phyloP scores from a whole-genome alignment of 116 monocot species.

The Thalassia testudinum region DNA sequence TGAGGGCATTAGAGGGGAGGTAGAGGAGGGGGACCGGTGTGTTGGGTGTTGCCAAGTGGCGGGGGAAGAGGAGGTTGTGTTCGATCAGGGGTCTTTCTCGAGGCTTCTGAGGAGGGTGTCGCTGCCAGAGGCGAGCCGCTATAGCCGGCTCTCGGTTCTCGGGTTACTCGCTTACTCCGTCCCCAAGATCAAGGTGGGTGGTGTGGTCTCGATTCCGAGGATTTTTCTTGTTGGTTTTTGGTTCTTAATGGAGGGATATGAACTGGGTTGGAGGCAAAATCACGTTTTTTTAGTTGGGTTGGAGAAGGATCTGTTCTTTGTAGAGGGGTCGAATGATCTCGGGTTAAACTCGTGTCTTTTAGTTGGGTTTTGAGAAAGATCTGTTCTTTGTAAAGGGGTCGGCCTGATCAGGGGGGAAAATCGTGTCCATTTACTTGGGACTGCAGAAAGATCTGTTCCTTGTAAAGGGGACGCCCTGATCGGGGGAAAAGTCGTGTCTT shows the following conservation, averaged over 20 bases:
- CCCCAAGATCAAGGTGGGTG: slow-evolving; percentile 51
- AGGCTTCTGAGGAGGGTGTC: slow-evolving; percentile 54
- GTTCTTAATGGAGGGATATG: neutral
- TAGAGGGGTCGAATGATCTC: too few species aligned
- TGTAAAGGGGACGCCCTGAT: neutral
- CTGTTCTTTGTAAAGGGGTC: neutral
- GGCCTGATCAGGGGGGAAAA: too few species aligned
- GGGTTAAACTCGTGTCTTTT: too few species aligned
- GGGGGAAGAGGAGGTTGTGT: slow-evolving; percentile 12
- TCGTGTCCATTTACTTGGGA: too few species aligned
- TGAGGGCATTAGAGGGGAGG: neutral
- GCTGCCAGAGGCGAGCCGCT: slow-evolving; percentile 42
- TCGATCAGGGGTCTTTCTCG: slow-evolving; percentile 57
- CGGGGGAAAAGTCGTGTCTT: too few species aligned
- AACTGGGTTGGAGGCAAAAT: too few species aligned
- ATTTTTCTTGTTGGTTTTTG: neutral
- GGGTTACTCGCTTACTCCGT: slow-evolving; percentile 58
- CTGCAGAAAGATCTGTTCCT: too few species aligned
- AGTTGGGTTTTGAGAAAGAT: too few species aligned
- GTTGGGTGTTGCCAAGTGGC: slow-evolving; percentile 5
- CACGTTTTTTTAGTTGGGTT: too few species aligned
- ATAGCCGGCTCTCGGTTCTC: slow-evolving; percentile 50
- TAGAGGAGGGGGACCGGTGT: slow-evolving; percentile 10
- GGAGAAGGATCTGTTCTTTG: too few species aligned
- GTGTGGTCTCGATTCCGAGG: neutral